These are phyloP conservation scores for Pichia paraexigua DNA, from an alignment of 805 yeast genomes.

Conservation along the genomic window DNA sequence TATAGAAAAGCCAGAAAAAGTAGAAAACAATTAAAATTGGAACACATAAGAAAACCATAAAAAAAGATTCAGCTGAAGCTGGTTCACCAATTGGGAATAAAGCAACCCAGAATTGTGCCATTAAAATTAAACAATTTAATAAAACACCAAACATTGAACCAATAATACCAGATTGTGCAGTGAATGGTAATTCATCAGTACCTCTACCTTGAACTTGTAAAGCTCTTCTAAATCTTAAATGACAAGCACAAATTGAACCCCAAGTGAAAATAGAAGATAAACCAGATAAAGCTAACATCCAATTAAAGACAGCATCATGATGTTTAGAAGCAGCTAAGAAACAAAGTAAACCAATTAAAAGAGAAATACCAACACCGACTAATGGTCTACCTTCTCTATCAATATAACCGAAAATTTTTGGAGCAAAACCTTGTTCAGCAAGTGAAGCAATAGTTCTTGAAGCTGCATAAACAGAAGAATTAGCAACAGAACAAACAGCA, in stretches of 20 bases:
- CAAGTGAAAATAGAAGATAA: constrained; percentile 67
- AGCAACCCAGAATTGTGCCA: constrained; percentile 77
- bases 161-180: constrained; percentile 53
- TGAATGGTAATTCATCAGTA: constrained; percentile 56
- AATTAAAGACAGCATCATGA: constrained; percentile 50
- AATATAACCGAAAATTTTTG: constrained; percentile 52
- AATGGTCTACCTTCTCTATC: constrained; percentile 74
- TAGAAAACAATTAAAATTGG: constrained; percentile 51
- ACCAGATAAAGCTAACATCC: constrained; percentile 73
- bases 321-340: constrained; percentile 52
- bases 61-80: constrained; percentile 49
- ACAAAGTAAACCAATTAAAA: constrained; percentile 47
- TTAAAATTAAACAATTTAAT: constrained; percentile 50
- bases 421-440: constrained; percentile 63
- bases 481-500: constrained; percentile 68
- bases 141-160: constrained; percentile 58
- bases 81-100: constrained; percentile 52
- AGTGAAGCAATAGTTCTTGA: constrained; percentile 61
- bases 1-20: constrained; percentile 26
- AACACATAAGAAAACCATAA: constrained; percentile 52
- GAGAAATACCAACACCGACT: constrained; percentile 49
- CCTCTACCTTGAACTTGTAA: constrained; percentile 55
- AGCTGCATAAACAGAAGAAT: constrained; percentile 63
- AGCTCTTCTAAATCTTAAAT: constrained; percentile 62
- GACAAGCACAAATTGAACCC: constrained; percentile 63